phyloP scores from a whole-genome alignment of 2,329 filamentous ascomycete species.

The Phaeoacremonium minimum region DNA sequence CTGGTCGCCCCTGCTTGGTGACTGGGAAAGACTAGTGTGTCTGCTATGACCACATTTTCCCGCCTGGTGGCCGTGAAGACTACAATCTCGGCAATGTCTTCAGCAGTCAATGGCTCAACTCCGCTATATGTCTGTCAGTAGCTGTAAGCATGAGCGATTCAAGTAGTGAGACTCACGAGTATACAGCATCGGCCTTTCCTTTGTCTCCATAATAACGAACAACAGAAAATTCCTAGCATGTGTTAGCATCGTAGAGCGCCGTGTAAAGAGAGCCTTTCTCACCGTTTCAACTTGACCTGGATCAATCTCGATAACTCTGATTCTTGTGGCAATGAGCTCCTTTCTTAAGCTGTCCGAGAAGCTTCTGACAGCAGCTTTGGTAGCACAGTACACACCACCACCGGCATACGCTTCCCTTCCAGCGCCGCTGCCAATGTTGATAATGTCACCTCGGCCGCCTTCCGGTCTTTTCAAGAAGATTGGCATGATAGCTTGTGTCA shows the following conservation, averaged over 20 bases:
- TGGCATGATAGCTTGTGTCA: constrained; percentile 87
- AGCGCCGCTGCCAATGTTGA: constrained; percentile 89
- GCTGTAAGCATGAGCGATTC: background rate
- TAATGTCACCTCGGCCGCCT: constrained; percentile 83
- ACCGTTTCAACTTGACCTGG: constrained; percentile 90
- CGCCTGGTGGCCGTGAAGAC: constrained; percentile 80
- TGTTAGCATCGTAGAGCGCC: background rate
- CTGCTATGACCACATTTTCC: constrained; percentile 88
- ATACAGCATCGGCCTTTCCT: constrained; percentile 83
- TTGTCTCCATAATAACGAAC: constrained; percentile 88
- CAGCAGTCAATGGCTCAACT: constrained; percentile 77
- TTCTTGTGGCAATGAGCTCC: constrained; percentile 76
- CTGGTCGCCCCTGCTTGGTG: constrained; percentile 87
- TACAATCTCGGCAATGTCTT: constrained; percentile 86
- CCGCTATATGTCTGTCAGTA: constrained; percentile 40
- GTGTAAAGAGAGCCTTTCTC: constrained; percentile 7
- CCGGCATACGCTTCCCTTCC: constrained; percentile 81
- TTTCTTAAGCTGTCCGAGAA: constrained; percentile 81
- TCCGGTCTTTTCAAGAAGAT: constrained; percentile 74
- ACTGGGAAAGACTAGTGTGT: constrained; percentile 81
- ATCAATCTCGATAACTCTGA: constrained; percentile 83
- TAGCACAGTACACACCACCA: constrained; percentile 88
- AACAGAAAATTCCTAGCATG: constrained; percentile 73
- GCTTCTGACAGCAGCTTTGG: constrained; percentile 80
- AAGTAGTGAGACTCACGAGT: constrained; percentile 53